Conservation (phyloP, 2,329 filamentous ascomycete species). For the Aspergillus sp. region DNA sequence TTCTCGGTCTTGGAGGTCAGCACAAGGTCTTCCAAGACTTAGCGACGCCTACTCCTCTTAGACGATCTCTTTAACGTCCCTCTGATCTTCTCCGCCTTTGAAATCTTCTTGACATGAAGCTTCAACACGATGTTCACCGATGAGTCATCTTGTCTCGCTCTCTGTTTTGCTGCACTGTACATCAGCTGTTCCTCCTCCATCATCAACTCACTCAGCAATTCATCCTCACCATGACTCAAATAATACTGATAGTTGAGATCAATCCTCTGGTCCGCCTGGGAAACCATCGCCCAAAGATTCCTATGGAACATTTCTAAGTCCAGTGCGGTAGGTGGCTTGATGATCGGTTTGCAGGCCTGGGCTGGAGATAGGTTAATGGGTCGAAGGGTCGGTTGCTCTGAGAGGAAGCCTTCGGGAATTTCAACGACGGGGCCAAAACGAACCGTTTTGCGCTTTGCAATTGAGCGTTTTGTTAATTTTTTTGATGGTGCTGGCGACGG, state of each 20-base stretch:
- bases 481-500: neutral
- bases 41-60: too few relatives aligned
- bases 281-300: slow-evolving; percentile 8
- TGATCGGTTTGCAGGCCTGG: slow-evolving; percentile 3
- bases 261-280: slow-evolving; percentile 2
- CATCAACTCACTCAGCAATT: slow-evolving; percentile 4
- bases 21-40: too few relatives aligned
- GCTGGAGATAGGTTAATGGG: neutral
- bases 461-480: neutral
- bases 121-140: too few relatives aligned
- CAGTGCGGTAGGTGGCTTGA: slow-evolving; percentile 8
- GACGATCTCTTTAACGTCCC: too few relatives aligned
- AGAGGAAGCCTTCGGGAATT: neutral
- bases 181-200: slow-evolving; percentile 3
- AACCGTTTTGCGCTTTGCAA: neutral
- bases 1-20: too few relatives aligned
- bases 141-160: too few relatives aligned
- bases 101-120: too few relatives aligned
- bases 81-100: too few relatives aligned
- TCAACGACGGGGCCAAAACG: neutral
- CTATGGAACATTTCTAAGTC: slow-evolving; percentile 9
- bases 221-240: slow-evolving; percentile 1
- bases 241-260: slow-evolving; percentile 4
- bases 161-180: neutral
- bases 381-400: neutral